These are phyloP conservation scores for Trichoderma brevicompactum DNA, from an alignment of 2,329 filamentous ascomycete genomes.

Conservation along the genomic window DNA sequence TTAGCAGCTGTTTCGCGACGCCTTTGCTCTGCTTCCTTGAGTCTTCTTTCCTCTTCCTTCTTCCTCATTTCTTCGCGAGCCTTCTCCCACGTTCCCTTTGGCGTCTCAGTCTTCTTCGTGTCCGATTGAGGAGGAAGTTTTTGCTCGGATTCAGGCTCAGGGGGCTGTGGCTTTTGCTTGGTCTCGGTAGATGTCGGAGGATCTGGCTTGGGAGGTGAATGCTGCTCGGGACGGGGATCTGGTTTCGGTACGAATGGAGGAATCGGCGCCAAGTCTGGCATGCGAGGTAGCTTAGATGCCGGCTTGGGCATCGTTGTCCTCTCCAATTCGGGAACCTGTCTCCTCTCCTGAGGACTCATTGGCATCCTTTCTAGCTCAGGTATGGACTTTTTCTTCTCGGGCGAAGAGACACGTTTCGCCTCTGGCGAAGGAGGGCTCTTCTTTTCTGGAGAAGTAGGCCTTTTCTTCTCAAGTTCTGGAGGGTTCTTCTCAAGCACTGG, in stretches of 20 bases:
- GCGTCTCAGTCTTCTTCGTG: constrained; percentile 18
- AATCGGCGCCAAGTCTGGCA: constrained; percentile 22
- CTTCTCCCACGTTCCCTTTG: constrained; percentile 63
- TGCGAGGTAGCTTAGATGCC: constrained; percentile 27
- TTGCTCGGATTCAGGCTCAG: constrained; percentile 3
- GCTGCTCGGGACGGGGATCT: constrained; percentile 35
- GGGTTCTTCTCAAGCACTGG: constrained; percentile 8
- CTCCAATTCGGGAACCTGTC: neutral
- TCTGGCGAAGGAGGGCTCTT: neutral
- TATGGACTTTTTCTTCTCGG: constrained; percentile 10
- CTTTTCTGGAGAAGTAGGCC: constrained; percentile 6
- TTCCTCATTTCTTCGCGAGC: constrained; percentile 68
- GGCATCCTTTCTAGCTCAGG: constrained; percentile 11
- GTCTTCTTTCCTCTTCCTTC: constrained; percentile 66
- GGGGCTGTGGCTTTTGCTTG: constrained; percentile 8
- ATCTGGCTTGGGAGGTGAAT: constrained; percentile 28
- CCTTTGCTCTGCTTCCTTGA: constrained; percentile 64
- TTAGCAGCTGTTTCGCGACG: constrained; percentile 60
- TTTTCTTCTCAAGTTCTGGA: constrained; percentile 8
- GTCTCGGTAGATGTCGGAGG: constrained; percentile 27
- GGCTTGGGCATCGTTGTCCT: constrained; percentile 25
- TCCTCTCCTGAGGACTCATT: neutral
- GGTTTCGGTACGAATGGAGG: constrained; percentile 35
- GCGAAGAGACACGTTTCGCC: neutral
- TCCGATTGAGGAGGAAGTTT: constrained; percentile 1